phyloP scores from a whole-genome alignment of 768 basidiomycete genomes.

The Clathrus columnatus region DNA sequence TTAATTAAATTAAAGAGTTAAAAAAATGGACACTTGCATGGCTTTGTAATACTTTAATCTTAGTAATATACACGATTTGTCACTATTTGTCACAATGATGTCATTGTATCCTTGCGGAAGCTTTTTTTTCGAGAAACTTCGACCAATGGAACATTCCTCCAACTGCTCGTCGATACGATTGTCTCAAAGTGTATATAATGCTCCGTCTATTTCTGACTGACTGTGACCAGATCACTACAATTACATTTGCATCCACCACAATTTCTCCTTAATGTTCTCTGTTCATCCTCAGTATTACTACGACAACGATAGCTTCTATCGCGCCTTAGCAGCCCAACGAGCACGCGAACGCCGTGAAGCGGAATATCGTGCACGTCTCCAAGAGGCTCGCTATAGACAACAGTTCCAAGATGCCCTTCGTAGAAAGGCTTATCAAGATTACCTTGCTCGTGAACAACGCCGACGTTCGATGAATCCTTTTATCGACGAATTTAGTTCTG shows the following conservation, averaged over 20 bases:
- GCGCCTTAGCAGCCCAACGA: neutral
- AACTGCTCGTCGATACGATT: too few relatives aligned
- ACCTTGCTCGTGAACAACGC: neutral
- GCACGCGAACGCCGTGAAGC: neutral
- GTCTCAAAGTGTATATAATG: neutral
- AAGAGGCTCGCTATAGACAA: neutral
- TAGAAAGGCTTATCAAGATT: neutral
- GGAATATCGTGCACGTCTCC: neutral
- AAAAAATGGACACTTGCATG: neutral
- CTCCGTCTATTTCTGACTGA: neutral
- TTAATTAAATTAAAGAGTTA: neutral
- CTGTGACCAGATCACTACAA: neutral
- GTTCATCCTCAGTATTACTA: neutral
- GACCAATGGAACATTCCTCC: too few relatives aligned
- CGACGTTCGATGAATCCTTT: constrained; percentile 1
- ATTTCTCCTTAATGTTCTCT: neutral
- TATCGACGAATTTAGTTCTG: neutral
- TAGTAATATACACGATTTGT: too few relatives aligned
- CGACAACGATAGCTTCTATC: neutral
- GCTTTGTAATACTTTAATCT: neutral
- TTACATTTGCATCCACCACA: neutral
- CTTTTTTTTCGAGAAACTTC: too few relatives aligned
- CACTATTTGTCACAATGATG: too few relatives aligned
- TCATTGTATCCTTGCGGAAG: too few relatives aligned
- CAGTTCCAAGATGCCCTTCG: constrained; percentile 4